Evolutionary conservation across 164 flowering plant species (phyloP).

Genomic region (Chimonanthus praecox): DNA sequence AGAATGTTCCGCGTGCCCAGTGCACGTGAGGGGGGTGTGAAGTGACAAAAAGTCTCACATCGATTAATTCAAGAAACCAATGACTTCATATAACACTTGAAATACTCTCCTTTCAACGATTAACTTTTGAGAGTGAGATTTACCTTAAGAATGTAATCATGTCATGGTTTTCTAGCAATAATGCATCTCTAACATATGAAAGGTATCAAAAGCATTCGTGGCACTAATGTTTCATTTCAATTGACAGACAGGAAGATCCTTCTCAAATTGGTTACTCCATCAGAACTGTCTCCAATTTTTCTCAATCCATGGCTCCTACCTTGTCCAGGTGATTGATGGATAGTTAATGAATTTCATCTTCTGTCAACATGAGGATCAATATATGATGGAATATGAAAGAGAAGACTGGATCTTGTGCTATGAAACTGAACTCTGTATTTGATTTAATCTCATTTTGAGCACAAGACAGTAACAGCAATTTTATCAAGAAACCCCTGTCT

Average conservation of each 20-base stretch:
- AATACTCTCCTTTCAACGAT: too few species aligned
- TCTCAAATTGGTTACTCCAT: conserved; percentile 27
- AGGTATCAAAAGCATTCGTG: conserved; percentile 67
- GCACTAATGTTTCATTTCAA: conserved; percentile 46
- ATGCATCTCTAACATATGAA: conserved; percentile 79
- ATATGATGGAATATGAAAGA: background rate
- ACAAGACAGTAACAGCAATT: background rate
- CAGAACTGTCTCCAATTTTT: conserved; percentile 41
- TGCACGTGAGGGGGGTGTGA: too few species aligned
- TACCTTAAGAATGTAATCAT: too few species aligned
- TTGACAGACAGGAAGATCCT: conserved; percentile 35
- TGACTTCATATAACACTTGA: too few species aligned
- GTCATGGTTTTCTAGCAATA: conserved; percentile 1
- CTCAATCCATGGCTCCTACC: conserved; percentile 41
- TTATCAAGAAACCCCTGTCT: too few species aligned
- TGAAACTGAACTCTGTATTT: background rate
- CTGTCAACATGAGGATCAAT: background rate
- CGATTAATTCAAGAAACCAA: too few species aligned
- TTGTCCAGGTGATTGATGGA: conserved; percentile 37
- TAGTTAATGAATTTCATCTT: background rate
- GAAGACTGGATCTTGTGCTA: background rate
- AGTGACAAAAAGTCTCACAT: too few species aligned
- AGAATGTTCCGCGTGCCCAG: too few species aligned
- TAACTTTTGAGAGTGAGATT: too few species aligned
- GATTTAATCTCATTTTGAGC: background rate